Evolutionary conservation across 2,329 filamentous ascomycete species (phyloP).

Genomic region (Talaromyces funiculosus): DNA sequence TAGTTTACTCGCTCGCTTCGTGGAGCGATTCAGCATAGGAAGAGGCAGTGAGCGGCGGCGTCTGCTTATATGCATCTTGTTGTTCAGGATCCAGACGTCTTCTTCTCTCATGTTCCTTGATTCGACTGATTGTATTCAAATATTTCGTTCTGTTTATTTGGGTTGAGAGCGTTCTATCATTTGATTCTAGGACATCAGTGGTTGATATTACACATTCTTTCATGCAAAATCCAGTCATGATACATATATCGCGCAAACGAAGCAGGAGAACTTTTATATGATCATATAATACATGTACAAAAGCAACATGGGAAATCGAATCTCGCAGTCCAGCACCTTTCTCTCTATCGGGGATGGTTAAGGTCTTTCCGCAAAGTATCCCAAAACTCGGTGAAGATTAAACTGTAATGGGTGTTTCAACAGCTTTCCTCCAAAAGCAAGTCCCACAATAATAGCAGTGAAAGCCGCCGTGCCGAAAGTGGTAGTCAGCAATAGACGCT

Average conservation of each 20-base stretch:
- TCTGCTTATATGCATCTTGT: neutral
- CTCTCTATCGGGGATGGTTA: neutral
- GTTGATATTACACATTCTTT: neutral
- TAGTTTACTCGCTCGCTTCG: neutral
- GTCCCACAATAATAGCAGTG: conserved; percentile 24
- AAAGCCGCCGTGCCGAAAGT: conserved; percentile 26
- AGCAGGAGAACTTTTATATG: neutral
- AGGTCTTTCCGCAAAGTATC: neutral
- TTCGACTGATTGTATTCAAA: neutral
- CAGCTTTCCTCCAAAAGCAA: conserved; percentile 27
- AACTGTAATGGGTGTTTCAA: conserved; percentile 26
- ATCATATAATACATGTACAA: neutral
- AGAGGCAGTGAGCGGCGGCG: neutral
- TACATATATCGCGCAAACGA: neutral
- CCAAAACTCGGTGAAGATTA: conserved; percentile 16
- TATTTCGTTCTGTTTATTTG: neutral
- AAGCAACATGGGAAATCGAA: neutral
- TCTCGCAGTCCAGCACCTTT: neutral
- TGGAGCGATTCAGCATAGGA: neutral
- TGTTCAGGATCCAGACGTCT: no score
- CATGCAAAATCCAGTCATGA: neutral
- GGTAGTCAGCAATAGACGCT: conserved; percentile 56
- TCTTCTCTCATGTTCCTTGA: no score
- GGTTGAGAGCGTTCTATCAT: neutral
- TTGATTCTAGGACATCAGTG: no score